These are phyloP conservation scores for Astrephomene gubernaculifera DNA, from an alignment of 139 green algal species.

Conservation along the genomic window DNA sequence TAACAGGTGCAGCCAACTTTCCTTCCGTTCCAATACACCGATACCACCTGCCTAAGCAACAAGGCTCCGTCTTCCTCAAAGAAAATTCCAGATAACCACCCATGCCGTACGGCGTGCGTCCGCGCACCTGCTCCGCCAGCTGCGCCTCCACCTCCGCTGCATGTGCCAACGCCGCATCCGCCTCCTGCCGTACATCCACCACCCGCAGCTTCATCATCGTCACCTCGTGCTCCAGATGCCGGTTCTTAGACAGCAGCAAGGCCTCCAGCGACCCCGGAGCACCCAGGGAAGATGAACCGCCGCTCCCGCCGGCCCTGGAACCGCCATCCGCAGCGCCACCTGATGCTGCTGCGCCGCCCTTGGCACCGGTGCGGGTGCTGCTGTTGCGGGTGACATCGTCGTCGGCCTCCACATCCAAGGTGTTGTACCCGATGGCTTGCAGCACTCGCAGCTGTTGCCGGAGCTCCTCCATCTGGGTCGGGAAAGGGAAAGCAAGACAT, in stretches of 20 bases:
- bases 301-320: neutral
- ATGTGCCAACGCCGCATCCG: conserved; percentile 41
- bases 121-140: conserved; percentile 42
- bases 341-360: neutral
- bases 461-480: conserved; percentile 77
- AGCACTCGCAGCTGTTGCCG: conserved; percentile 75
- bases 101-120: neutral
- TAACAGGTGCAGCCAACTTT: no score
- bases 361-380: neutral
- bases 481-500: neutral
- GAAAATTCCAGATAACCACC: neutral
- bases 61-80: no score
- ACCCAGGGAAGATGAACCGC: neutral
- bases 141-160: conserved; percentile 60
- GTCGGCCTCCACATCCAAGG: conserved; percentile 63
- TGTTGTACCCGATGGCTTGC: conserved; percentile 83
- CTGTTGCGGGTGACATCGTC: neutral
- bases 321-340: neutral
- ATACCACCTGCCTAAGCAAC: no score
- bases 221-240: conserved; percentile 89
- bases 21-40: no score
- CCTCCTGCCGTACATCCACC: conserved; percentile 52
- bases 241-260: conserved; percentile 86
- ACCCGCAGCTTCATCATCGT: conserved; percentile 29
- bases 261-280: conserved; percentile 73